Evolutionary conservation across 2,329 filamentous ascomycete genomes (phyloP), one percentile per base, ranked within the genome.

Genomic region (Herpotrichia juniperi): DNA sequence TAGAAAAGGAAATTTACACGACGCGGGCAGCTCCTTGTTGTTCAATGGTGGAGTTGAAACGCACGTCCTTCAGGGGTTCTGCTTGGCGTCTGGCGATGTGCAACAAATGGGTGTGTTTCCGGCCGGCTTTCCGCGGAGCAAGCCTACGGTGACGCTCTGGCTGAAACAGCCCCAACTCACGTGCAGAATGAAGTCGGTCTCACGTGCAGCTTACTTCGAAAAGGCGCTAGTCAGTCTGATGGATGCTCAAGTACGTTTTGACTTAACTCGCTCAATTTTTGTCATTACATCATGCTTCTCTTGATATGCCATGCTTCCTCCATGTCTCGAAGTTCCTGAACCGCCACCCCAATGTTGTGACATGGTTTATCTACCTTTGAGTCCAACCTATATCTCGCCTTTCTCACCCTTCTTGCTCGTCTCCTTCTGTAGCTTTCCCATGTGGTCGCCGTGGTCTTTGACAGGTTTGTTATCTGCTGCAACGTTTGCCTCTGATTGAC

Each of bases 361-460:
- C n/a, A n/a, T n/a, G n/a, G n/a, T n/a, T n/a, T n/a, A n/a, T n/a
- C n/a, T n/a, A n/a, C n/a, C n/a, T n/a, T n/a, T n/a, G n/a, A n/a
- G n/a, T n/a, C 19, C 34, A 10, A n/a, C 9, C 22, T 45, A 64
- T 32, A 71, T 42, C 31, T 69, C 53, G 10, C 68, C 74, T 57
- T 75, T 68, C 63, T 79, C 68, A 4, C 69, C 67, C 66, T 77
- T 69, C 54, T 72, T 59, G 53, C 69, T 71, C 2, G 72, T 76
- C 65, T 79, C 62, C 62, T 78, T 66, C 61, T 80, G 78, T 56
- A 80, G 51, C 16, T 78, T 68, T 58, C 73, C 64, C 52, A 79
- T 78, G 52, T 78, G 76, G 40, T 68, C 54, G 11, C 68, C 70
- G 48, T 78, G 75, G 51, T 78, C 71, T 12, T 68, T 32, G n/a